phyloP scores from a whole-genome alignment of 2,329 filamentous ascomycete species.

The Exophiala mesophila region DNA sequence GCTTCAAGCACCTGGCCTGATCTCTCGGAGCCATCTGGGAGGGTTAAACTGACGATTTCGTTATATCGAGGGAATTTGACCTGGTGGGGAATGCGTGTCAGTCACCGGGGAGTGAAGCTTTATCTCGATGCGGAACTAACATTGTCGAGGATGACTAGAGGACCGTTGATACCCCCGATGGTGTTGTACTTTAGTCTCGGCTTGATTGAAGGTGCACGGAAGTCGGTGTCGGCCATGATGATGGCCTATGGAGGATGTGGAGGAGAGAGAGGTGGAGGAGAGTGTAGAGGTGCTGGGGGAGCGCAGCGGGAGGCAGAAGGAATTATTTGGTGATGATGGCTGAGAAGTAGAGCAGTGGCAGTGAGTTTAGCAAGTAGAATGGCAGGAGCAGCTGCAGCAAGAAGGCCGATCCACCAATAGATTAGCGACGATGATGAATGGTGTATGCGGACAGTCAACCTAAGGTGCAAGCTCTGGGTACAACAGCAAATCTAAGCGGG shows the following conservation, averaged over 20 bases:
- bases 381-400: background rate
- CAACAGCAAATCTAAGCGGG: no score
- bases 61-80: constrained; percentile 98
- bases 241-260: constrained; percentile 3
- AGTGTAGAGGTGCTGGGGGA: constrained; percentile 1
- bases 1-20: constrained; percentile 96
- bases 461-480: no score
- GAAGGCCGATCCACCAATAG: background rate
- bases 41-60: constrained; percentile 92
- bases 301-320: constrained; percentile 13
- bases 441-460: no score
- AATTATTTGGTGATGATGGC: constrained; percentile 11
- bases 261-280: background rate
- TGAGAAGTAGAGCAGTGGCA: constrained; percentile 1
- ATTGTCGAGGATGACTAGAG: constrained; percentile 95
- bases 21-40: constrained; percentile 89
- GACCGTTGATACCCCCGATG: constrained; percentile 94
- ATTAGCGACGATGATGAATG: background rate
- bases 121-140: constrained; percentile 48
- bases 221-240: constrained; percentile 34
- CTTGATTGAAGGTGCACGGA: constrained; percentile 52
- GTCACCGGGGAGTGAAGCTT: constrained; percentile 10
- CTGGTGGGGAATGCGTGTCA: constrained; percentile 42
- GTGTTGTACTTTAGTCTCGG: constrained; percentile 92
- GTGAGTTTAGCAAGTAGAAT: background rate